Base-by-base conservation (phyloP, 495 filamentous ascomycete species). In the Tuber magnatum region DNA sequence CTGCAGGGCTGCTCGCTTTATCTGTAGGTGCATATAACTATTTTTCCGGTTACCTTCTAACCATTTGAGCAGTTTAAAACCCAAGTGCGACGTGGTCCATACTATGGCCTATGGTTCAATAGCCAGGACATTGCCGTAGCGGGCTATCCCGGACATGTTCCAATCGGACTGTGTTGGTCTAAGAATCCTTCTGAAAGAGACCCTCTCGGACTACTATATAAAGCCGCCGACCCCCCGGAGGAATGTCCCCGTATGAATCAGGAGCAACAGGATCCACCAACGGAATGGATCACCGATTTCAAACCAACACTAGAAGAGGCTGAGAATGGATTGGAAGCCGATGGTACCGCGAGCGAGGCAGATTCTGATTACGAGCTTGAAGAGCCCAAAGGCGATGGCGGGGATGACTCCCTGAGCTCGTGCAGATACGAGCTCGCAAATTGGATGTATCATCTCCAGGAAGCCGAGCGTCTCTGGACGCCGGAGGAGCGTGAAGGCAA, bases 391-490 rank as follows among this genome's bases (percentile, higher is more conserved):
- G 20, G 46, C 6, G 46, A 48, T 24, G 46, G 46, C 22, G 46
- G 46, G 46, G 28, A 43, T 2, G 42, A 35, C 28, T 72, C 32
- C n/a, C 69, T 72, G 46, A 40, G n/a, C 46, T 42, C 70, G 69
- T 22, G 39, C 24, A 75, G 74, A 38, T 75, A 75, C 61, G 74
- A 75, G 44, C 69, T 75, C 28, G 65, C 69, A 20, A 69, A 75
- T 40, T 75, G 74, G 74, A 73, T 73, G 74, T 75, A 73, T 72
- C 74, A 75, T 73, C n/a, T 75, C n/a, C 56, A 41, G n/a, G 44
- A 73, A 41, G 74, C 74, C 38, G 74, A 65, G 38, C 38, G 61
- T 22, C 43, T 75, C 41, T 75, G 74, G 74, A 20, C 74, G 56
- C 69, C 32, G 38, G 74, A 72, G 35, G 74, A 72, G 14, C 74